These are phyloP conservation scores for Brassica nigra DNA, from an alignment of 345 rosid genomes.

Conservation along the genomic window DNA sequence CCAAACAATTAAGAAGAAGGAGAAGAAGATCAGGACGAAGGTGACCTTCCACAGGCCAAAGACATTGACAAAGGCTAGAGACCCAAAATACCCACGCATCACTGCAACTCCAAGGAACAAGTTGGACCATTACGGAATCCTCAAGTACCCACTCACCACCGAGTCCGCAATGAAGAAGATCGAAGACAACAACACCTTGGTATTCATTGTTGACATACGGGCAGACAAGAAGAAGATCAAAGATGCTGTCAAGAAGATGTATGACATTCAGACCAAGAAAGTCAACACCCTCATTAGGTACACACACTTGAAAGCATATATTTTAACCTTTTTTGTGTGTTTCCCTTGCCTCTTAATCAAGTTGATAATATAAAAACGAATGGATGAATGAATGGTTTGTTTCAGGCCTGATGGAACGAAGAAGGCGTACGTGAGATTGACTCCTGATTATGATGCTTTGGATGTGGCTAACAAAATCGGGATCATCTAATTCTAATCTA, in stretches of 20 bases:
- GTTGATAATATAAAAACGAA: neutral
- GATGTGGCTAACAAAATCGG: constrained; percentile 72
- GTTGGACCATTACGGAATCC: constrained; percentile 49
- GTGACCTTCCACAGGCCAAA: constrained; percentile 44
- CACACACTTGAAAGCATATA: neutral
- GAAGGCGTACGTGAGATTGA: constrained; percentile 91
- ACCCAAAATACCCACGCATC: constrained; percentile 28
- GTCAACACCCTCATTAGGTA: constrained; percentile 70
- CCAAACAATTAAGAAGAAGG: constrained; percentile 48
- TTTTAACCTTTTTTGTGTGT: no score
- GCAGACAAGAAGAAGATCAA: constrained; percentile 72
- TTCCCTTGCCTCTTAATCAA: no score
- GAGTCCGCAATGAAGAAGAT: constrained; percentile 74
- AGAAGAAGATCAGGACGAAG: constrained; percentile 37
- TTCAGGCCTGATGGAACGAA: constrained; percentile 92
- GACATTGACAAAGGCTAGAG: constrained; percentile 35
- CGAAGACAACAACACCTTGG: constrained; percentile 66
- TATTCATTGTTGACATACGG: constrained; percentile 57
- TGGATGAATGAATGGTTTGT: neutral
- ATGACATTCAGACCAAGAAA: constrained; percentile 63
- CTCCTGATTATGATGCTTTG: constrained; percentile 87
- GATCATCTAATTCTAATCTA: no score
- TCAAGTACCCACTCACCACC: constrained; percentile 63
- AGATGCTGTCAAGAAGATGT: constrained; percentile 67
- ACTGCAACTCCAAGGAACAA: constrained; percentile 42